Evolutionary conservation across 2,329 filamentous ascomycete species (phyloP), one percentile per base, ranked within the genome.

Genomic region (Geosmithia morbida): DNA sequence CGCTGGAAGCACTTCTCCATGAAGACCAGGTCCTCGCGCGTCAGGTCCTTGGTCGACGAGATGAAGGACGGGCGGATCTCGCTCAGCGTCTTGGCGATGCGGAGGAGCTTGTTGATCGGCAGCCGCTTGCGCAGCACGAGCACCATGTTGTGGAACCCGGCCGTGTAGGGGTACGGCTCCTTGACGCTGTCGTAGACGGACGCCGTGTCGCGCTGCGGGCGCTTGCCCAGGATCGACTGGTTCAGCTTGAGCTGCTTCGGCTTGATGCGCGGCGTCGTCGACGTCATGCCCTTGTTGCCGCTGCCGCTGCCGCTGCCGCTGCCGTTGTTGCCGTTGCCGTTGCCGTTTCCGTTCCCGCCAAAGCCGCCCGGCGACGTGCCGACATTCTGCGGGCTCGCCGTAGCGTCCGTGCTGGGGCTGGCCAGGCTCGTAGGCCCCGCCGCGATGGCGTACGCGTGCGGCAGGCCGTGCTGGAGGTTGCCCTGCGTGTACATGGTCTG

Each of bases 1-100:
- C 92, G 79, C 64, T 98, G 92, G 59, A 97, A 87, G 57, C 86
- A 94, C 66, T 94, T 94, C 63, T 98, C 92, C 85, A 95, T 95
- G 62, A 97, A 96, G 19, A 98, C 81, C 26, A 97, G 71, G 62
- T 98, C 92, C 57, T 92, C 83, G 17, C 82, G 74, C 53, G 87
- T 89, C 51, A 97, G 70, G n/a, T 87, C 88, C 57, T 86, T 85
- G 18, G 87, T 94, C 51, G 87, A 94, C 11, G 88, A 83, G 52
- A 97, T 90, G 60, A 98, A 92, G 0, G 88, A 92, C 2, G 92
- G 90, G 7, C 92, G 83, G 55, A 96, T 94, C 43, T 85, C 87
- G 7, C 87, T 84, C 46, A 98, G 74, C 0, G 89, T 84, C 65
- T 89, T 87, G 50, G 87, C 88, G 53, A 96, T 94, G 49, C 83